Evolutionary conservation across 1,139 yeast species (phyloP).

Genomic region (Candida sp.): DNA sequence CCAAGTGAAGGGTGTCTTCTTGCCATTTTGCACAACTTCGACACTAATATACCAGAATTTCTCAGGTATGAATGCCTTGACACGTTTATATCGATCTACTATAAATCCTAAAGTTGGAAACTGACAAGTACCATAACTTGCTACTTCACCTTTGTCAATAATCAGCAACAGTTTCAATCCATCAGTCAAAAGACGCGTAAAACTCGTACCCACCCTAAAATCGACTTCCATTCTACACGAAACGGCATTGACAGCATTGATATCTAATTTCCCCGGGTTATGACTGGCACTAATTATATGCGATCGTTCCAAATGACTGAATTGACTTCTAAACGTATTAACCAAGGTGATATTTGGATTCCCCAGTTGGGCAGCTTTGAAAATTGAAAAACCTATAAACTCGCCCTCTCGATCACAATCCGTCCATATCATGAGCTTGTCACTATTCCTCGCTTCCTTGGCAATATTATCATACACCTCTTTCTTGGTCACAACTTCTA

Average conservation of each 20-base stretch:
- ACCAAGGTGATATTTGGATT: constrained; percentile 47
- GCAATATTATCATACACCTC: constrained; percentile 69
- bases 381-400: constrained; percentile 86
- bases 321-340: constrained; percentile 68
- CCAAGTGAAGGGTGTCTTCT: constrained; percentile 56
- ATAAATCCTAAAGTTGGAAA: constrained; percentile 97
- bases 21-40: constrained; percentile 40
- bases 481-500: constrained; percentile 34
- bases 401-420: constrained; percentile 99
- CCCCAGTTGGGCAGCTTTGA: constrained; percentile 58
- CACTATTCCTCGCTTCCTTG: constrained; percentile 58
- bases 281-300: constrained; percentile 78
- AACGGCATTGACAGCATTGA: constrained; percentile 78
- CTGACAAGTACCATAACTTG: constrained; percentile 93
- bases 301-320: constrained; percentile 78
- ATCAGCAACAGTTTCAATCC: constrained; percentile 30
- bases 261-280: constrained; percentile 61
- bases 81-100: constrained; percentile 84
- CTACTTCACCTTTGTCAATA: constrained; percentile 24
- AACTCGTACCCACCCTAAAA: constrained; percentile 83
- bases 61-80: constrained; percentile 69
- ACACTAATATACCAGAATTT: constrained; percentile 74
- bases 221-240: constrained; percentile 85
- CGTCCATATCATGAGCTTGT: constrained; percentile 88
- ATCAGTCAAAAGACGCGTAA: constrained; percentile 73